These are phyloP conservation scores for Microstroma glucosiphilum DNA, from an alignment of 1,284 basidiomycete genomes.

Conservation along the genomic window DNA sequence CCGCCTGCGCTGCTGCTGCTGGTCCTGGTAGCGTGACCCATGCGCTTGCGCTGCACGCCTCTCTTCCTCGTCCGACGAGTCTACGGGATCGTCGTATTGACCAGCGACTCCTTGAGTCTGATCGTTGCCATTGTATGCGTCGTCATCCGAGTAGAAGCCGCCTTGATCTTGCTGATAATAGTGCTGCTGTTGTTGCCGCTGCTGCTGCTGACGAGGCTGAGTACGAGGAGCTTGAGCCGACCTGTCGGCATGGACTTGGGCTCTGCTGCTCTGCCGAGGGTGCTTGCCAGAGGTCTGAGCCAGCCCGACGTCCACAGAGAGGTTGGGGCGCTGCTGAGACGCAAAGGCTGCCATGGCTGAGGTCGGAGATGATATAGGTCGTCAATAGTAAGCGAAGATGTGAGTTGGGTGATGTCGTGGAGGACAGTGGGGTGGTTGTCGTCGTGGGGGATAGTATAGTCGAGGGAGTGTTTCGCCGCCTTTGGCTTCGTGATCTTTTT, in stretches of 20 bases:
- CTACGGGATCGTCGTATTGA: too few relatives aligned
- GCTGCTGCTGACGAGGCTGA: constrained; percentile 1
- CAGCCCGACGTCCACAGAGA: neutral
- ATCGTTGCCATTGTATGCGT: neutral
- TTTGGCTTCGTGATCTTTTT: too few relatives aligned
- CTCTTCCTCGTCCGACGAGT: constrained; percentile 9
- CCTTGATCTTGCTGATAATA: neutral
- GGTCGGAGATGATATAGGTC: too few relatives aligned
- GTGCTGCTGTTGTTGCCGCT: too few relatives aligned
- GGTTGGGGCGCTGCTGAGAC: neutral
- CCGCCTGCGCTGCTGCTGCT: constrained; percentile 17
- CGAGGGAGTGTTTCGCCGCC: too few relatives aligned
- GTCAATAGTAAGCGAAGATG: too few relatives aligned
- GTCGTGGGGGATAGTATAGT: too few relatives aligned
- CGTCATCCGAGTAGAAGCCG: constrained; percentile 10
- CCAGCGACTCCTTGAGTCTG: too few relatives aligned
- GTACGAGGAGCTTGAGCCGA: constrained; percentile 8
- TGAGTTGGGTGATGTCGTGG: too few relatives aligned
- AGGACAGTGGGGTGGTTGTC: too few relatives aligned
- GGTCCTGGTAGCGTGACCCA: constrained; percentile 7
- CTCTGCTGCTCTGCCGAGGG: neutral
- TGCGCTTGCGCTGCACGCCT: too few relatives aligned
- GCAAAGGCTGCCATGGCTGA: neutral
- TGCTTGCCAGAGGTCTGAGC: neutral
- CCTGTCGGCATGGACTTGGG: neutral